A percentile compares a stretch with the other conserved stretches of the same genome.
phyloP scores from a whole-genome alignment of 805 yeast genomes.

The Lipomyces mesembrius region DNA sequence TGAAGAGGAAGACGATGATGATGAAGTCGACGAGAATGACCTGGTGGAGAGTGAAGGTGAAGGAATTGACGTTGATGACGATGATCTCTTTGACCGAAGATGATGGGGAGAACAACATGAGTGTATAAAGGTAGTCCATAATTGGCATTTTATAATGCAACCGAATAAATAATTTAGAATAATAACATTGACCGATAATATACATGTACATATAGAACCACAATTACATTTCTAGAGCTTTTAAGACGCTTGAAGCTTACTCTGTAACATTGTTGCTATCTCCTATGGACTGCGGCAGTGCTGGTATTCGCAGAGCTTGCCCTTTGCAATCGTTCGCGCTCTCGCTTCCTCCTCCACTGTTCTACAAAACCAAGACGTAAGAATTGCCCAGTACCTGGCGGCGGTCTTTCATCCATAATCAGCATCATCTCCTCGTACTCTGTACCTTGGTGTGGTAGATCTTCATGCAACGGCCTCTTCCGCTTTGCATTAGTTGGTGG shows the following conservation, averaged over 20 bases:
- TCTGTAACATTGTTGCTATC: background rate
- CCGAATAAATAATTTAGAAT: background rate
- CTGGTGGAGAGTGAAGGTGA: slow-evolving; percentile 34
- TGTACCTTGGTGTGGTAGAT: slow-evolving; percentile 66
- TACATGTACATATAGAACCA: background rate
- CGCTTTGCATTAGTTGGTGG: slow-evolving; percentile 46
- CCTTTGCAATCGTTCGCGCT: slow-evolving; percentile 45
- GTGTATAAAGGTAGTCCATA: background rate
- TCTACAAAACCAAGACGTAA: slow-evolving; percentile 87
- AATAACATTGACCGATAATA: background rate
- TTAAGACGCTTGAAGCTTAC: background rate
- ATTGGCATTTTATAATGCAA: slow-evolving; percentile 5
- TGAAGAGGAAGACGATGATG: slow-evolving; percentile 31
- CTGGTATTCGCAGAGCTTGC: slow-evolving; percentile 5
- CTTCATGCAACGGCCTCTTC: slow-evolving; percentile 64
- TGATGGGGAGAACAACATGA: background rate
- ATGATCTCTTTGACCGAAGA: slow-evolving; percentile 35
- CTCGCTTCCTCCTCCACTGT: slow-evolving; percentile 74
- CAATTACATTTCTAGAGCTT: background rate
- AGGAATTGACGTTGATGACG: slow-evolving; percentile 35
- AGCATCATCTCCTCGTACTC: slow-evolving; percentile 93
- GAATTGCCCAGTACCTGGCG: slow-evolving; percentile 63
- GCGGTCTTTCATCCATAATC: slow-evolving; percentile 58
- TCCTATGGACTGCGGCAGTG: slow-evolving; percentile 9
- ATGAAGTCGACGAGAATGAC: slow-evolving; percentile 30